Evolutionary conservation across 768 basidiomycete genomes (phyloP), one percentile per base, ranked within the genome.

Genomic region (Lactarius akahatsu): DNA sequence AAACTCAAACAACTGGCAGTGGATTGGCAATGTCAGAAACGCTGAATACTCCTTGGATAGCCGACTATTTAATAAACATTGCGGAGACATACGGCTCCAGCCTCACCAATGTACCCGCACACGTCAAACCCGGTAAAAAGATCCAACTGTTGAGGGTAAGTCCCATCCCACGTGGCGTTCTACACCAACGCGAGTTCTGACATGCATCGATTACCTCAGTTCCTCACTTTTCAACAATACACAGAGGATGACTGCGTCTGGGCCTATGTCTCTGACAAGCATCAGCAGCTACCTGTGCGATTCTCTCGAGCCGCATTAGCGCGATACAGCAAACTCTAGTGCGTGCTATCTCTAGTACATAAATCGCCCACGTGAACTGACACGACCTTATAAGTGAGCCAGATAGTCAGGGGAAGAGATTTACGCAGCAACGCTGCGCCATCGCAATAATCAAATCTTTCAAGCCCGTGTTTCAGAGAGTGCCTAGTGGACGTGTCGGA

Each of bases 261-360:
- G 89, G 88, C 83, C 1, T 76, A 77, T 55, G 73, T 86, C 16
- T 89, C 88, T 1, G 90, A 92, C 74, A 86, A 83, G 71, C 66
- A 76, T 2, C 71, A 82, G 64, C 69, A 67, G 16, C 76, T 90
- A 20, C 81, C 85, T 4, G 79, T 85, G 4, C 83, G 83, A 38
- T 83, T 91, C 71, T 82, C 79, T 45, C 78, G 76, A 69, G 77
- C 82, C 6, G 87, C 88, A 1, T 74, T 85, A 16, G 71, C 73
- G 36, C 72, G 76, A 20, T 88, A 81, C 71, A 75, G 75, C 47
- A 73, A 68, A 81, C 80, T 23, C 43, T 62, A 76, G 80, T 76
- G 61, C 58, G 71, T 72, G 8, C 11, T 43, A 34, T 47, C 23
- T 64, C 36, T 58, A n/a, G n/a, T n/a, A 57, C 34, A 28, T 50